These are phyloP conservation scores for Pyricularia sp. DNA, from an alignment of 2,329 filamentous ascomycete genomes.

Conservation along the genomic window DNA sequence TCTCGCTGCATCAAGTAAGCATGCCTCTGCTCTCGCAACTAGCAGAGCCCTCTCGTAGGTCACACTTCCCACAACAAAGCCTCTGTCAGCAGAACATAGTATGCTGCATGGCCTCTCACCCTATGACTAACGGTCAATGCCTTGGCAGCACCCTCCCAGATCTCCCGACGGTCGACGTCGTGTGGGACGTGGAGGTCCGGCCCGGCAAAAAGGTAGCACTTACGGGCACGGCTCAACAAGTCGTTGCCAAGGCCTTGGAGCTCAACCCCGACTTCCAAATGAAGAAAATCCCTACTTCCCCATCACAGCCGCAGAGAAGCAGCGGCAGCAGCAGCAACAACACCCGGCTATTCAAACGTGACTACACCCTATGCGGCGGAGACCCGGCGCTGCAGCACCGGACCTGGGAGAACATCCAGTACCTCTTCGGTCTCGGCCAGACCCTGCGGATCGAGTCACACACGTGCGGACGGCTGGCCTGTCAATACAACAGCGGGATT, in stretches of 20 bases:
- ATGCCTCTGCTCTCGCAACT: neutral
- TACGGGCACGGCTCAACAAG: neutral
- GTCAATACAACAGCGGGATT: neutral
- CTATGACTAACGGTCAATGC: neutral
- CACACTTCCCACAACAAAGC: neutral
- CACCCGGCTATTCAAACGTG: neutral
- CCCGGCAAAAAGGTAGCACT: neutral
- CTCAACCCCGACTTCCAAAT: neutral
- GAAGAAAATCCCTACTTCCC: neutral
- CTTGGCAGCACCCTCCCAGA: neutral
- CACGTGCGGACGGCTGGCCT: neutral
- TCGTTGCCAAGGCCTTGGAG: neutral
- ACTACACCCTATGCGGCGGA: neutral
- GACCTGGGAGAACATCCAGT: neutral
- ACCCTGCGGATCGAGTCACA: neutral
- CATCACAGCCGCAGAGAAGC: neutral
- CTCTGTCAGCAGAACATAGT: neutral
- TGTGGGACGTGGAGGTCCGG: neutral
- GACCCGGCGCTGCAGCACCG: neutral
- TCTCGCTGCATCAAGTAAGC: neutral
- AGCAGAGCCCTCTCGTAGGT: neutral
- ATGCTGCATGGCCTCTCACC: neutral
- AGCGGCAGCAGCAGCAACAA: neutral
- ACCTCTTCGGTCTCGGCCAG: neutral
- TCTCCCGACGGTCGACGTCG: neutral